Base-by-base conservation (phyloP, 495 filamentous ascomycete species). In the Aspergillus indologenus region DNA sequence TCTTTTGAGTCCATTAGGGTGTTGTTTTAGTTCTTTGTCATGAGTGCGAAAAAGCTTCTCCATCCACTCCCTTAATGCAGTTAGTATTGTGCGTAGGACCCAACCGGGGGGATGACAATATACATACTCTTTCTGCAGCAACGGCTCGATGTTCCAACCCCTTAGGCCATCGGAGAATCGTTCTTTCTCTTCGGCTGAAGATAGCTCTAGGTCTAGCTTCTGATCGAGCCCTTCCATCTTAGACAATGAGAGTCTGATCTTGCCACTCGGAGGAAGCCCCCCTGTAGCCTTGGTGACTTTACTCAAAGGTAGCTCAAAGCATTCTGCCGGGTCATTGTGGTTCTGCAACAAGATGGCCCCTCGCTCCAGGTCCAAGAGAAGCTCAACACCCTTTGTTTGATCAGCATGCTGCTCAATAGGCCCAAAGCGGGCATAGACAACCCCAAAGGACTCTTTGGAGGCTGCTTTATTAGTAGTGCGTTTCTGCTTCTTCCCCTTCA, bases 191-290 rank as follows among this genome's bases (percentile, higher is more conserved):
- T 61, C 45, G 22, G 52, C 34, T 15, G 34, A 58, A 7, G 40
- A 55, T 45, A 80, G 64, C 47, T 81, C 72, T 21, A 81, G 63
- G 44, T 81, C 75, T 7, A 80, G 29, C 15, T 49, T 52, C 6
- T 63, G 61, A 51, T 61, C 63, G 5, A 58, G 26, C 12, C 29
- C 56, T 9, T 62, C 61, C 18, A 51, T 57, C 31, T 68, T 71
- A 2, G 68, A 69, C 19, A 75, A 63, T 20, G 62, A 47, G 11
- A 81, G 63, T 4, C 71, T 69, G 26, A 77, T 43, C 61, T 78
- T 79, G 0, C 55, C 56, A 44, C 76, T 75, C 0, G 60, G 15
- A 1, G 49, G 21, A 4, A 61, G 31, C 34, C 74, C 75, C n/a
- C 63, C 14, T 2, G 54, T 0, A 44, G 67, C 51, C 26, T 58